Percentiles rank a stretch among this genome's conserved stretches.
phyloP scores from a whole-genome alignment of 352 stramenopile genomes.

The Phytophthora aleatoria region DNA sequence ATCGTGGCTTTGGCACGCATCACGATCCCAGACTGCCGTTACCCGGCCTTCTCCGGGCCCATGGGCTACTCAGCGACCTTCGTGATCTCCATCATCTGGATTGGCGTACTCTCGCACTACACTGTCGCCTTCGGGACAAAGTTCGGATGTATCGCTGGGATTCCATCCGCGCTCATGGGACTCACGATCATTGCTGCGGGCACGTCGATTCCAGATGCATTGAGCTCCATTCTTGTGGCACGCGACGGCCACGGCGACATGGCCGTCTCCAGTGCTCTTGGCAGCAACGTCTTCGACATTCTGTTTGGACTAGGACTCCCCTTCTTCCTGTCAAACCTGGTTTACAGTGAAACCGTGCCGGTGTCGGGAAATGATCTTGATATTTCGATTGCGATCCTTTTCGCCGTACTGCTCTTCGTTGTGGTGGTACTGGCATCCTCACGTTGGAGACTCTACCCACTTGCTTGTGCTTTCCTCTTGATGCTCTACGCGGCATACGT shows the following conservation, averaged over 20 bases:
- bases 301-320: constrained; percentile 74
- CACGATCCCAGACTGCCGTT: constrained; percentile 78
- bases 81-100: constrained; percentile 71
- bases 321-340: constrained; percentile 81
- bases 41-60: constrained; percentile 54
- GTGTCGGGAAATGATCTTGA: constrained; percentile 58
- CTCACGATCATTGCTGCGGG: constrained; percentile 82
- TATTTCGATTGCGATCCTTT: constrained; percentile 69
- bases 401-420: constrained; percentile 62
- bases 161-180: constrained; percentile 76
- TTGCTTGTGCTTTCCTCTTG: constrained; percentile 46
- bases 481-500: constrained; percentile 61
- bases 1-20: constrained; percentile 68
- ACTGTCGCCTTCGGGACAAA: constrained; percentile 66
- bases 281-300: constrained; percentile 90
- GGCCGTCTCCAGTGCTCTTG: constrained; percentile 84
- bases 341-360: constrained; percentile 59
- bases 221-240: constrained; percentile 81
- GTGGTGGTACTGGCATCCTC: constrained; percentile 54
- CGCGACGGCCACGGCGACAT: constrained; percentile 82
- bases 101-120: constrained; percentile 75
- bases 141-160: constrained; percentile 69
- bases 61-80: constrained; percentile 61
- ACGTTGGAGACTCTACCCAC: constrained; percentile 56
- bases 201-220: constrained; percentile 78